These are phyloP conservation scores for Fusarium sp. DNA, from an alignment of 2,329 filamentous ascomycete genomes.

Conservation along the genomic window DNA sequence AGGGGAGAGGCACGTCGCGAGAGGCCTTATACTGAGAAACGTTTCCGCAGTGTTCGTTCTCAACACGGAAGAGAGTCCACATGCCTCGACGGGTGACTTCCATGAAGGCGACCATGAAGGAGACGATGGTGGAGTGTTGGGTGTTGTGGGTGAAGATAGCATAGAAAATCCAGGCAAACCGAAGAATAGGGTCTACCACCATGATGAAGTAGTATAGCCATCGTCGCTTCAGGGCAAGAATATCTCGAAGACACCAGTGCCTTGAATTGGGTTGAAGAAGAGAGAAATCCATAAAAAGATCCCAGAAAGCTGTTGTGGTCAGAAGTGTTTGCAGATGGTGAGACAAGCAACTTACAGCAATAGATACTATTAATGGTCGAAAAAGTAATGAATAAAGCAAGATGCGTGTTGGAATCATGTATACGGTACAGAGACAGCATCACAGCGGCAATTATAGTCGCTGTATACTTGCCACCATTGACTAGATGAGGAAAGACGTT, in stretches of 20 bases:
- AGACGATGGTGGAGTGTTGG: slow-evolving; percentile 84
- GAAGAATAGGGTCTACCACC: slow-evolving; percentile 81
- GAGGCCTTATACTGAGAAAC: slow-evolving; percentile 90
- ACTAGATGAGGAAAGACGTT: slow-evolving; percentile 92
- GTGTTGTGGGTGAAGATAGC: slow-evolving; percentile 81
- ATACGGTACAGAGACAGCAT: slow-evolving; percentile 87
- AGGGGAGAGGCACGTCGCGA: slow-evolving; percentile 87
- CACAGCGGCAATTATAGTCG: slow-evolving; percentile 82
- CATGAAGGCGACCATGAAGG: slow-evolving; percentile 79
- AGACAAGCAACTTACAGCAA: slow-evolving; percentile 64
- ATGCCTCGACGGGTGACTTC: slow-evolving; percentile 88
- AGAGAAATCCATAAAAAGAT: slow-evolving; percentile 95
- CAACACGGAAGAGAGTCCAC: slow-evolving; percentile 93
- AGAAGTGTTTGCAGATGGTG: background rate
- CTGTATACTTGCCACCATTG: slow-evolving; percentile 91
- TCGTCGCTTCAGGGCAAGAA: slow-evolving; percentile 78
- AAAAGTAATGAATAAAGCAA: slow-evolving; percentile 81
- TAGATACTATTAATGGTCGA: slow-evolving; percentile 86
- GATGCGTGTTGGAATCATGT: slow-evolving; percentile 60
- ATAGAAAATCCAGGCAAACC: slow-evolving; percentile 96
- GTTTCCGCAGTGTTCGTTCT: slow-evolving; percentile 97
- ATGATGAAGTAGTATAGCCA: slow-evolving; percentile 92
- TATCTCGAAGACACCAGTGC: slow-evolving; percentile 75
- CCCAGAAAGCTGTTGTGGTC: slow-evolving; percentile 76
- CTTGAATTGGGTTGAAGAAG: slow-evolving; percentile 80